Conservation (phyloP, 2,329 filamentous ascomycete species). For the Aspergillus pseudonomiae region DNA sequence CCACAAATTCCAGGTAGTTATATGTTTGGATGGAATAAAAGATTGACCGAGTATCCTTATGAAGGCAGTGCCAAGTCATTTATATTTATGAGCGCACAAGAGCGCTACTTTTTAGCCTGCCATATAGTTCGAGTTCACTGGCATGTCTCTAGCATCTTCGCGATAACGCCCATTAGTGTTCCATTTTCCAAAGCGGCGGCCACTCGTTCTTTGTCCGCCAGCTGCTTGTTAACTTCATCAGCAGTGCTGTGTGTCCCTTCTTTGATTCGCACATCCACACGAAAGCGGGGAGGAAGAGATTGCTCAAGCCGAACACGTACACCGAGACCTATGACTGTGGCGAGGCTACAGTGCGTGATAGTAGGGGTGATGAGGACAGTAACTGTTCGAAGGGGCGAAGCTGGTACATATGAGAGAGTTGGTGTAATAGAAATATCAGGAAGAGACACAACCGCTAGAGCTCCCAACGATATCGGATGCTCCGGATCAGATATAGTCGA, state of each 20-base stretch:
- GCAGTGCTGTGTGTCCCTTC: constrained; percentile 94
- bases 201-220: constrained; percentile 94
- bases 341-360: constrained; percentile 93
- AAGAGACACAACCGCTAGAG: constrained; percentile 93
- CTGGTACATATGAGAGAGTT: constrained; percentile 60
- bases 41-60: background rate
- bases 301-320: constrained; percentile 90
- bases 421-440: constrained; percentile 82
- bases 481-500: constrained; percentile 94
- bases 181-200: constrained; percentile 94
- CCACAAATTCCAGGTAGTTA: constrained; percentile 22
- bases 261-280: constrained; percentile 91
- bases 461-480: constrained; percentile 90
- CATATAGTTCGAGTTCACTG: constrained; percentile 46
- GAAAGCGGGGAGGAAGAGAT: constrained; percentile 85
- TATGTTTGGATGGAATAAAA: constrained; percentile 17
- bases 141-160: constrained; percentile 92
- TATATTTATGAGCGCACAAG: background rate
- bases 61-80: background rate
- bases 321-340: constrained; percentile 92
- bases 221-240: constrained; percentile 94
- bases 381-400: constrained; percentile 70
- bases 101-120: background rate
- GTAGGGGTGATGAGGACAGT: constrained; percentile 91
- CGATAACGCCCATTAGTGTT: constrained; percentile 81